Base-by-base conservation (phyloP, 805 yeast species). In the Lachancea sp. region DNA sequence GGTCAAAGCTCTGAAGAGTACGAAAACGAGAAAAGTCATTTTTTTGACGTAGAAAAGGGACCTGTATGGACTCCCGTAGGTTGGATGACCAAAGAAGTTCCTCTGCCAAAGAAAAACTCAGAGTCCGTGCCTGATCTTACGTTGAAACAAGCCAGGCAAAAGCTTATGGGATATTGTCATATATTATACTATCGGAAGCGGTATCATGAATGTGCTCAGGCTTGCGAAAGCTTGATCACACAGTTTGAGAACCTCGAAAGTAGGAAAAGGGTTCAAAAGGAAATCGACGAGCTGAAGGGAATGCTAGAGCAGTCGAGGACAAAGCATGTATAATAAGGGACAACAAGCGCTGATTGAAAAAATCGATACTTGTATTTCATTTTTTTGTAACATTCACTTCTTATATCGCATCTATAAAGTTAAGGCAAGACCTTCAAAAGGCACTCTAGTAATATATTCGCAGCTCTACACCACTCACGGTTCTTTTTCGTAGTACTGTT, bases 1-100 rank as follows among this genome's bases (percentile, higher is more conserved):
- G 81, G 80, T 0, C 96, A 88, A 58, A 57, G 82, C 0, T 79
- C 78, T 35, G 90, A 81, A 44, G 84, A 77, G 46, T 88, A 66
- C 51, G 64, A 58, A 29, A 56, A 48, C 8, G 91, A 88, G 60
- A 66, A 68, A 49, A 49, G 50, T 2, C 75, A 72, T 54, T 87
- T 78, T 56, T 63, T 62, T 50, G 39, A 53, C 0, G 58, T 53
- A 9, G 60, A 59, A 25, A 42, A 67, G 0, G 95, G 95, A 0
- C 93, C 95, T 0, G 65, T 68, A 1, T 55, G 75, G 16, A 77
- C 78, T 44, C 73, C 74, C 0, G 66, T 56, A 17, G 62, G 59
- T 5, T 58, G 60, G 61, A 57, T 56, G 55, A 52, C 52, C 32
- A 33, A 33, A 3, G 37, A 49, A 11, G 51, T 49, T 15, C 39